Evolutionary conservation across 2,329 filamentous ascomycete species (phyloP).

Genomic region (Ascochyta koolunga): DNA sequence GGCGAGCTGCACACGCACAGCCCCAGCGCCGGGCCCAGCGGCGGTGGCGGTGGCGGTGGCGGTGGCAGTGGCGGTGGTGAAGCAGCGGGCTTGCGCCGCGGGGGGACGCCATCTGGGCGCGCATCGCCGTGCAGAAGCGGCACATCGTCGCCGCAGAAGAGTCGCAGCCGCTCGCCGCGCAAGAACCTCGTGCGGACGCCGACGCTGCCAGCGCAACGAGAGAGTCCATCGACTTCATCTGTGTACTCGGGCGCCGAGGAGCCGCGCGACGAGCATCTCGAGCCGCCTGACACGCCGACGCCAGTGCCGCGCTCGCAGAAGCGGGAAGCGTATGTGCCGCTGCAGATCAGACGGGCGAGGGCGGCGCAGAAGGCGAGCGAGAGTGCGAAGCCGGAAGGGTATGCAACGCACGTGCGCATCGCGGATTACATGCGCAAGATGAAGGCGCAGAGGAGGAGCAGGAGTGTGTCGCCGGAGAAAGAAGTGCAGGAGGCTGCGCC

Average conservation of each 20-base stretch:
- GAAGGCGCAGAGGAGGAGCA: background rate
- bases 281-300: constrained; percentile 29
- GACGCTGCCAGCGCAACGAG: constrained; percentile 1
- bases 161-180: background rate
- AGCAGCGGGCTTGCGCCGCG: background rate
- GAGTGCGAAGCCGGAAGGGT: background rate
- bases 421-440: constrained; percentile 10
- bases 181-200: constrained; percentile 3
- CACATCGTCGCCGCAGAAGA: constrained; percentile 5
- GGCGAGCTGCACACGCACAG: background rate
- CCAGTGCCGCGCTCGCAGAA: constrained; percentile 27
- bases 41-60: background rate
- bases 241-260: background rate
- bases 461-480: background rate
- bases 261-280: background rate
- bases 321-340: constrained; percentile 19
- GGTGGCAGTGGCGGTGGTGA: background rate
- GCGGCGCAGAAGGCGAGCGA: background rate
- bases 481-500: background rate
- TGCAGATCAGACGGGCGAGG: constrained; percentile 5
- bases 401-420: constrained; percentile 3
- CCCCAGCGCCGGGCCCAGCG: constrained; percentile 1
- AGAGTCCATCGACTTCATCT: constrained; percentile 3
- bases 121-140: constrained; percentile 11
- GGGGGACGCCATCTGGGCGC: constrained; percentile 9